A percentile compares a stretch with the other conserved stretches of the same genome.
phyloP scores from a whole-genome alignment of 108 stramenopile species.

The Nitzschia sp. region DNA sequence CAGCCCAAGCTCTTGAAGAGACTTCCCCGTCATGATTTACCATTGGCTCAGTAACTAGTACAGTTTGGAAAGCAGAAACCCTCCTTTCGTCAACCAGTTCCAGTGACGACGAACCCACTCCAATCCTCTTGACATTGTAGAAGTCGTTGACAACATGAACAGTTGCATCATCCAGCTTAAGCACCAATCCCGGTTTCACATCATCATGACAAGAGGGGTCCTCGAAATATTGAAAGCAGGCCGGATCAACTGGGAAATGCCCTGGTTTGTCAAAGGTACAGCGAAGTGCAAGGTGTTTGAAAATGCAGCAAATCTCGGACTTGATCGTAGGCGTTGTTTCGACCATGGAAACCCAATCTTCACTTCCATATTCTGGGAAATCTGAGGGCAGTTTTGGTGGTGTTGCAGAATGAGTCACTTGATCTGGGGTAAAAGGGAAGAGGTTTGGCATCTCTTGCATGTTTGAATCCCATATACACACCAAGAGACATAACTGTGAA shows the following conservation, averaged over 20 bases:
- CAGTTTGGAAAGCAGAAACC: conserved; percentile 8
- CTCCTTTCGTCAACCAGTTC: conserved; percentile 48
- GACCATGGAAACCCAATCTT: conserved; percentile 48
- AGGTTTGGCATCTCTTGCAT: conserved; percentile 79
- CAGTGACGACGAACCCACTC: conserved; percentile 40
- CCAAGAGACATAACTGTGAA: conserved; percentile 71
- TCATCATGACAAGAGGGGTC: conserved; percentile 31
- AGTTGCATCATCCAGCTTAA: conserved; percentile 38
- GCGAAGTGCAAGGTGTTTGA: conserved; percentile 45
- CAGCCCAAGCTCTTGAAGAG: conserved; percentile 38
- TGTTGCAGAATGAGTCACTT: conserved; percentile 44
- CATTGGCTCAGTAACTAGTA: conserved; percentile 5
- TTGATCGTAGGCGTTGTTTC: conserved; percentile 21
- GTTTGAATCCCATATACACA: conserved; percentile 81
- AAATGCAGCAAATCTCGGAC: conserved; percentile 52
- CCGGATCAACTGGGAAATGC: conserved; percentile 43
- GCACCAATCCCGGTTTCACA: conserved; percentile 27
- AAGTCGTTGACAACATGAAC: conserved; percentile 48
- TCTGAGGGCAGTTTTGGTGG: conserved; percentile 38
- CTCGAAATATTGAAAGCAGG: conserved; percentile 37
- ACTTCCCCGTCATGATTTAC: background rate
- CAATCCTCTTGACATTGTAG: conserved; percentile 30
- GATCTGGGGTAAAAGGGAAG: conserved; percentile 56
- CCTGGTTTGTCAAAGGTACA: conserved; percentile 61
- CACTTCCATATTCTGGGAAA: conserved; percentile 81